Base-by-base conservation (phyloP, 768 basidiomycete species). In the Fomitopsis pulvina region DNA sequence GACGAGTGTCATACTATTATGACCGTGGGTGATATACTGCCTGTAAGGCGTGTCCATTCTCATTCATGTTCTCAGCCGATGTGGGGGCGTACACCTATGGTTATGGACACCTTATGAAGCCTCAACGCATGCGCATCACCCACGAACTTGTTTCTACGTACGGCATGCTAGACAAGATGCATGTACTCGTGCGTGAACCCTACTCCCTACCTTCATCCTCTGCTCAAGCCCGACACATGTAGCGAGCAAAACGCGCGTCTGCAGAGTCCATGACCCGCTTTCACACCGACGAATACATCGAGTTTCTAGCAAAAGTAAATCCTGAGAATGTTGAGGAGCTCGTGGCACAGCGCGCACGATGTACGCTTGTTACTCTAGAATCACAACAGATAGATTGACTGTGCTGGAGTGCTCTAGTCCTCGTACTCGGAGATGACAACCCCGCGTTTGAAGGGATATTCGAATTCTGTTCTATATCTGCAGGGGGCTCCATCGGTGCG, bases 221-320 rank as follows among this genome's bases (percentile, higher is more conserved):
- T 2, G 20, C 42, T 26, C 30, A 9, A 22, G 8, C 4, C 32
- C 25, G 2, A 38, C 27, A 43, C 16, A 4, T 34, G 14, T 24
- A 69, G 68, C 60, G 66, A 38, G 61, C 68, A 29, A 63, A 62
- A 57, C 66, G 67, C 45, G 63, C 67, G 14, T 58, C 63, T 9
- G 65, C 67, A 1, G 68, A 69, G 53, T 52, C 57, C 21, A 87
- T 99, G 87, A 86, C 89, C n/a, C 71, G 84, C 10, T 99, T 98
- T 68, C 96, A 99, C 66, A 92, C 95, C 20, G 96, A 99, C 71
- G 96, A 99, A 76, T 99, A 96, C 68, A 78, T 99, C 51, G 83
- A 98, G 60, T 95, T 98, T 60, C 70, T 99, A 40, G 75, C 80
- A 47, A 78, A 80, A 42, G 94, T 98, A 24, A 90, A 86, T 0